phyloP scores from a whole-genome alignment of 257 asterid genomes.

The Gardenia jasminoides region DNA sequence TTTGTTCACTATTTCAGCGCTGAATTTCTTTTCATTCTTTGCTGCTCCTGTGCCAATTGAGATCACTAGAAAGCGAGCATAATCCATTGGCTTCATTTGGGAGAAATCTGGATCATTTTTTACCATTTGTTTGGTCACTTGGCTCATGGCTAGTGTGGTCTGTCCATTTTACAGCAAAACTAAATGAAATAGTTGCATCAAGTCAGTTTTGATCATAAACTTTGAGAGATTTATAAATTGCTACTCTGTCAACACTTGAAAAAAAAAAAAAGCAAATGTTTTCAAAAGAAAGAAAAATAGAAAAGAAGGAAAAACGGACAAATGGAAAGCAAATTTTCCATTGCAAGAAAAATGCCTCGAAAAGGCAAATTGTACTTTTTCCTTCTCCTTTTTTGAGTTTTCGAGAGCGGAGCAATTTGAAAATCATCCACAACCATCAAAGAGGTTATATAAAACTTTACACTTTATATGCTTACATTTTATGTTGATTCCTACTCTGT shows the following conservation, averaged over 20 bases:
- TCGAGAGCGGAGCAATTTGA: not conserved
- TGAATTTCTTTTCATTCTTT: slow-evolving; percentile 30
- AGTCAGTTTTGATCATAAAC: not conserved
- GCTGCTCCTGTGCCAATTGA: slow-evolving; percentile 47
- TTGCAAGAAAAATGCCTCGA: too few relatives aligned
- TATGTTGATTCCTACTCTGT: too few relatives aligned
- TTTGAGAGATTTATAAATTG: not conserved
- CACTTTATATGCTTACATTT: too few relatives aligned
- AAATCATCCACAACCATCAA: too few relatives aligned
- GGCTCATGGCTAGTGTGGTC: slow-evolving; percentile 40
- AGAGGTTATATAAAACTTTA: too few relatives aligned
- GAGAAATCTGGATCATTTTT: slow-evolving; percentile 24
- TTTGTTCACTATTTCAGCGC: slow-evolving; percentile 30
- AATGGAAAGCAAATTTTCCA: not conserved
- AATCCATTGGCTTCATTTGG: slow-evolving; percentile 29
- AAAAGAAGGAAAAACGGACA: not conserved
- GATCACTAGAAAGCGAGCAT: slow-evolving; percentile 36
- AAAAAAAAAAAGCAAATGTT: not conserved
- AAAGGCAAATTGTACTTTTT: too few relatives aligned
- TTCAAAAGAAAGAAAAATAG: too few relatives aligned
- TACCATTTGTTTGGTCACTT: slow-evolving; percentile 36
- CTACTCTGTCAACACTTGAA: not conserved
- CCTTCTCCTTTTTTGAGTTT: too few relatives aligned
- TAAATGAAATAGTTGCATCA: not conserved
- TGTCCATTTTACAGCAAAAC: slow-evolving; percentile 1